Base-by-base conservation (phyloP, 306 rosid genomes). In the Albizia julibrissin region DNA sequence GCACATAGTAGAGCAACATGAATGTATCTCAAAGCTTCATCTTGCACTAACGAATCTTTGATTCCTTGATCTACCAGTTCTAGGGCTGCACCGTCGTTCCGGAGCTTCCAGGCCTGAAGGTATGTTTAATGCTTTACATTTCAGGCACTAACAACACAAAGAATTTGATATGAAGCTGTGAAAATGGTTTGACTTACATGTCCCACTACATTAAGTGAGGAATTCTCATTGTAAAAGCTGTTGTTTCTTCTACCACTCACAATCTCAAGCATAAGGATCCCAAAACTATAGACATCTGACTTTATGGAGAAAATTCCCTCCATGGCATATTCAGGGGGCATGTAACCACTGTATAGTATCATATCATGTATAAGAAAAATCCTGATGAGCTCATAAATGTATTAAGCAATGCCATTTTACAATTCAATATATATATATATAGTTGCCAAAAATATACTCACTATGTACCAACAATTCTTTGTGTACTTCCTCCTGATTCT, bases 21-120 rank as follows among this genome's bases (percentile, higher is more conserved):
- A 14, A 80, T 21, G 56, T 82, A 80, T 75, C 75, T 80, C 33
- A 80, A 29, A 6, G 69, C 9, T 22, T 76, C 42, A 59, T 80
- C 68, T 46, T 44, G 2, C 1, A 69, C 29, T 4, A 29, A 40
- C 13, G 82, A 76, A 18, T 70, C 78, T 4, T 12, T 34, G 22
- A 79, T 29, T 21, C 52, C 3, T 80, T 74, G 75, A 75, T 84
- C 87, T 49, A 39, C 52, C n/a, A 84, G 1, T 46, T 75, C 33
- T 39, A 58, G 11, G 12, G 65, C 13, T 15, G 2, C 2, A 5
- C 66, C 79, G 10, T 76, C 29, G 71, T 52, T 80, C 87, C 85
- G 71, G 1, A 76, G 75, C 50, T 85, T 82, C 87, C 82, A 83
- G 3, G 79, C 82, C 70, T 78, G n/a, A 62, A 3, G 8, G 19